A percentile compares a stretch with the other conserved stretches of the same genome.
phyloP scores from a whole-genome alignment of 2,329 filamentous ascomycete species.

The Ophiosphaerella herpotricha region DNA sequence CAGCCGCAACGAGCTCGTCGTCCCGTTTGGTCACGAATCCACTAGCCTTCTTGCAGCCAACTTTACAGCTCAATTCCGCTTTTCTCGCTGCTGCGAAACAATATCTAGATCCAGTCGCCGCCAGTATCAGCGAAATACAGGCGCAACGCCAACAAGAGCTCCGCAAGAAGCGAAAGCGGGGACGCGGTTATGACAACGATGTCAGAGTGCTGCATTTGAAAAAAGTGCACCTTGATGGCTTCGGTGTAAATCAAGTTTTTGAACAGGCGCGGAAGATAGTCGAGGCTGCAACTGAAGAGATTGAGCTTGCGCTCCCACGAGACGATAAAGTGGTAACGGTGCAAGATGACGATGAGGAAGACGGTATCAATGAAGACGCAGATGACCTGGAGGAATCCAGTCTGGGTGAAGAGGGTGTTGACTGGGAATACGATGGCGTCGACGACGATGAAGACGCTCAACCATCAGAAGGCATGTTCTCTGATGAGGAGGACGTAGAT shows the following conservation, averaged over 20 bases:
- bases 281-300: conserved; percentile 62
- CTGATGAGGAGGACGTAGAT: conserved; percentile 35
- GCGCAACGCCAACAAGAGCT: conserved; percentile 67
- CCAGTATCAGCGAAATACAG: conserved; percentile 74
- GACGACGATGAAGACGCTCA: conserved; percentile 37
- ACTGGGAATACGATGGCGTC: conserved; percentile 41
- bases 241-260: conserved; percentile 88
- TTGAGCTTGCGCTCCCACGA: conserved; percentile 54
- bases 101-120: conserved; percentile 77
- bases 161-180: conserved; percentile 78
- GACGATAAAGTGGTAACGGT: conserved; percentile 21
- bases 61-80: conserved; percentile 66
- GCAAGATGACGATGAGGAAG: conserved; percentile 27
- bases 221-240: conserved; percentile 84
- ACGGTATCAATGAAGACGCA: conserved; percentile 37
- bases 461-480: conserved; percentile 34
- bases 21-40: conserved; percentile 66
- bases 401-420: conserved; percentile 39
- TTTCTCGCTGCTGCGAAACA: conserved; percentile 78
- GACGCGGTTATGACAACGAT: conserved; percentile 53
- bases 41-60: conserved; percentile 77
- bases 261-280: conserved; percentile 89
- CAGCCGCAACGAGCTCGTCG: conserved; percentile 54
- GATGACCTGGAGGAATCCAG: conserved; percentile 39
- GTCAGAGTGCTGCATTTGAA: conserved; percentile 70